Evolutionary conservation across 2,329 filamentous ascomycete species (phyloP), one percentile per base, ranked within the genome.

Genomic region (Myrmaecium sp.): DNA sequence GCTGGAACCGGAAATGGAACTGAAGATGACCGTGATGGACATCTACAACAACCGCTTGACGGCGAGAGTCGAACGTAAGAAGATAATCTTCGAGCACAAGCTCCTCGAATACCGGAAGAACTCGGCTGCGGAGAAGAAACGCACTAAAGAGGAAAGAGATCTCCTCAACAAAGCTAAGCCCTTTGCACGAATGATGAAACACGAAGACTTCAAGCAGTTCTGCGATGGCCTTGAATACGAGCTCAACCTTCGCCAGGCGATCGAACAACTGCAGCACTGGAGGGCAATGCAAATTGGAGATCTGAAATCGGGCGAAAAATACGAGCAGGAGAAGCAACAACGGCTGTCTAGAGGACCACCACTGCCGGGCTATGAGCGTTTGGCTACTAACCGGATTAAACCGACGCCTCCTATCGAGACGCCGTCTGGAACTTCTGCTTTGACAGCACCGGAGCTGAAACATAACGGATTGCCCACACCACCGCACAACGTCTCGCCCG

Each of bases 21-120:
- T 98, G 23, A 98, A 98, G 62, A 72, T 95, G 57, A 93, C 83
- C 0, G 83, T 98, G 12, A 94, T 98, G 73, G 83, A 93, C 37
- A 92, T 98, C 26, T 98, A 98, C 61, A 98, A 98, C 46, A 76
- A 78, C 31, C 73, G 84, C 4, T 58, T 98, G 11, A 93, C 84
- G 3, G 78, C 84, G 30, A 74, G 89, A 38, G 86, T 86, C 5
- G 86, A 95, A 43, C 69, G 89, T 23, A 98, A 98, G 55, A 91
- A 89, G 57, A 78, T 95, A 26, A 78, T 98, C 5, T 95, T 98
- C 42, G 84, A 95, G 46, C 89, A 98, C 52, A 79, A 79, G 33
- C 62, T 98, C 15, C 62, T 98, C 4, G 86, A 98, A 30, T 98
- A 98, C 44, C 67, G 83, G 34, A 91, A 93, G 51, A 93, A 93